These are phyloP conservation scores for Plasmodium berghei DNA, from an alignment of 169 alveolate species.

Conservation along the genomic window DNA sequence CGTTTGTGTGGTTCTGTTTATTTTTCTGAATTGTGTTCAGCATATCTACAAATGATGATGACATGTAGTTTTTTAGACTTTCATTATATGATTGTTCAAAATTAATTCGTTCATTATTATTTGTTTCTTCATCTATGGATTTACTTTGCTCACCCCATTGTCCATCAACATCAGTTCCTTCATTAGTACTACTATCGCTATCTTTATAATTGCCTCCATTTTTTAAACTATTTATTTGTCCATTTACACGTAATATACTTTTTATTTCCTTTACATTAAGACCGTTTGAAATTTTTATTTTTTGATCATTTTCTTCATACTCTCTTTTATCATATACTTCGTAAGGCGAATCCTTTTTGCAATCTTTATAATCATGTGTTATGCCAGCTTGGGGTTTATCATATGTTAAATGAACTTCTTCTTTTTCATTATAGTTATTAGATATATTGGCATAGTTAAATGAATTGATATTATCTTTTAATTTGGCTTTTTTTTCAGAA, in stretches of 20 bases:
- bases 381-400: background rate
- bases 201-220: background rate
- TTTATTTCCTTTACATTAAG: background rate
- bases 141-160: background rate
- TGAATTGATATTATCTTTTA: no score
- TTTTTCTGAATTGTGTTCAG: slow-evolving; percentile 36
- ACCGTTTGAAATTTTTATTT: background rate
- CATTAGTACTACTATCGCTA: background rate
- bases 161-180: background rate
- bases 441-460: slow-evolving; percentile 9
- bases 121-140: background rate
- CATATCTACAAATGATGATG: slow-evolving; percentile 69
- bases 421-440: background rate
- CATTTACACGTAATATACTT: background rate
- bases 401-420: background rate
- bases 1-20: slow-evolving; percentile 8
- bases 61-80: slow-evolving; percentile 39
- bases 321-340: slow-evolving; percentile 46
- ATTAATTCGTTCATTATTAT: background rate
- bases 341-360: slow-evolving; percentile 7
- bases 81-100: slow-evolving; percentile 62
- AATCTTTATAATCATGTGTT: slow-evolving; percentile 28
- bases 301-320: slow-evolving; percentile 13
- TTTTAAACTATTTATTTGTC: background rate
- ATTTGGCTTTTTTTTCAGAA: no score